Conservation (phyloP, 2,329 filamentous ascomycete species). For the Aureobasidium musti region DNA sequence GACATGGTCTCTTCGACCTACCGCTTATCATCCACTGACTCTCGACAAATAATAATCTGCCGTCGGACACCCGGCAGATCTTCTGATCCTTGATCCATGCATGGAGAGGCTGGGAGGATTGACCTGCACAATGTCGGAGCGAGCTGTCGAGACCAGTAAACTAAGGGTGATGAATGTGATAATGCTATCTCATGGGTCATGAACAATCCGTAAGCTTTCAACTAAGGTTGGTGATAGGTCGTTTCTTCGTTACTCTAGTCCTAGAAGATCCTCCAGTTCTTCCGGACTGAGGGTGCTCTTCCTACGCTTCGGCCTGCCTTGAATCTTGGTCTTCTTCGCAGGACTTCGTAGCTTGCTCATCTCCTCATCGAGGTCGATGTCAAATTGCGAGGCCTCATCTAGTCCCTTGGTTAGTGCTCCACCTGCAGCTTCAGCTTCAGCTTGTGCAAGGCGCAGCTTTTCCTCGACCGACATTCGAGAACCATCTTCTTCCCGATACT, state of each 20-base stretch:
- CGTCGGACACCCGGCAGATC: neutral
- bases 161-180: conserved; percentile 13
- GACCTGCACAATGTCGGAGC: conserved; percentile 7
- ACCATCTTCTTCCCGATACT: conserved; percentile 38
- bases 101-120: conserved; percentile 7
- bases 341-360: conserved; percentile 36
- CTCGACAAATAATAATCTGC: conserved; percentile 12
- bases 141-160: neutral
- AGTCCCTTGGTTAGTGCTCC: conserved; percentile 32
- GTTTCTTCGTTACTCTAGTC: conserved; percentile 29
- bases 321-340: conserved; percentile 51
- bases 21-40: conserved; percentile 11
- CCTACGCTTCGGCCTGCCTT: conserved; percentile 62
- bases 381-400: conserved; percentile 36
- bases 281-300: conserved; percentile 74
- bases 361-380: conserved; percentile 55
- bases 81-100: neutral
- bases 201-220: conserved; percentile 18
- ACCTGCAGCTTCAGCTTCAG: conserved; percentile 49
- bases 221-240: conserved; percentile 5
- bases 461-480: conserved; percentile 45
- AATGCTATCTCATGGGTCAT: conserved; percentile 20
- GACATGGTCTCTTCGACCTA: conserved; percentile 10
- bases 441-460: conserved; percentile 49
- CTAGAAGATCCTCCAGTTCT: conserved; percentile 65